phyloP scores from a whole-genome alignment of 2,329 filamentous ascomycete genomes.

The Xylariaceae sp. region DNA sequence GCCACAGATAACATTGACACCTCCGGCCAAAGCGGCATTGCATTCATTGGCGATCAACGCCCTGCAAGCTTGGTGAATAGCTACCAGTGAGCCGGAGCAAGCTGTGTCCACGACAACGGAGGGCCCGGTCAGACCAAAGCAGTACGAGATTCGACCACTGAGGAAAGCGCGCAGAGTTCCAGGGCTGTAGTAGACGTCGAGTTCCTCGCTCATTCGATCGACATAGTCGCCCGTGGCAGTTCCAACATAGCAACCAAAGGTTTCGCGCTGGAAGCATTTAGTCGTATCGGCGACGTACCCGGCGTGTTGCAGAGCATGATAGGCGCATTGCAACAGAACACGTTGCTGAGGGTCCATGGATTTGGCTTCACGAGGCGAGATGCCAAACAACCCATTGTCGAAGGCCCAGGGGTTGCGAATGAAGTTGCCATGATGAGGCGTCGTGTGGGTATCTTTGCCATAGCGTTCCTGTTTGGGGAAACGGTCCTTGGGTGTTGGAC shows the following conservation, averaged over 20 bases:
- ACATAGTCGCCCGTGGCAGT: constrained; percentile 29
- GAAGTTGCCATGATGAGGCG: constrained; percentile 14
- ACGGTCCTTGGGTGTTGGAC: background rate
- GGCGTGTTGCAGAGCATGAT: constrained; percentile 21
- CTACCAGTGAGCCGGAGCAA: constrained; percentile 31
- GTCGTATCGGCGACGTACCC: constrained; percentile 27
- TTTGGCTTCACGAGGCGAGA: constrained; percentile 21
- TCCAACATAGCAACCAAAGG: constrained; percentile 31
- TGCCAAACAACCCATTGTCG: constrained; percentile 18
- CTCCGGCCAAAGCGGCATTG: constrained; percentile 20
- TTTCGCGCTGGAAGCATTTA: constrained; percentile 19
- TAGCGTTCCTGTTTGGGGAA: background rate
- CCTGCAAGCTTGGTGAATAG: constrained; percentile 30
- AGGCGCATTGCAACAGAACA: constrained; percentile 18
- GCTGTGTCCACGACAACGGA: constrained; percentile 27
- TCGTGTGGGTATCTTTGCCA: background rate
- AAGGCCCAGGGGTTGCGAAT: constrained; percentile 18
- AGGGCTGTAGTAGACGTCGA: constrained; percentile 30
- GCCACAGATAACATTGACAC: constrained; percentile 21
- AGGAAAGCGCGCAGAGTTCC: constrained; percentile 22
- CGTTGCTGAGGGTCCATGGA: constrained; percentile 25
- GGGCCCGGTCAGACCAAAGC: constrained; percentile 29
- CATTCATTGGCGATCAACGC: constrained; percentile 16
- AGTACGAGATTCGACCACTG: constrained; percentile 26
- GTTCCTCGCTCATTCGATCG: constrained; percentile 27